Percentiles rank a stretch among this genome's conserved stretches.
phyloP scores from a whole-genome alignment of 2,329 filamentous ascomycete genomes.

The Trichoderma sp. region DNA sequence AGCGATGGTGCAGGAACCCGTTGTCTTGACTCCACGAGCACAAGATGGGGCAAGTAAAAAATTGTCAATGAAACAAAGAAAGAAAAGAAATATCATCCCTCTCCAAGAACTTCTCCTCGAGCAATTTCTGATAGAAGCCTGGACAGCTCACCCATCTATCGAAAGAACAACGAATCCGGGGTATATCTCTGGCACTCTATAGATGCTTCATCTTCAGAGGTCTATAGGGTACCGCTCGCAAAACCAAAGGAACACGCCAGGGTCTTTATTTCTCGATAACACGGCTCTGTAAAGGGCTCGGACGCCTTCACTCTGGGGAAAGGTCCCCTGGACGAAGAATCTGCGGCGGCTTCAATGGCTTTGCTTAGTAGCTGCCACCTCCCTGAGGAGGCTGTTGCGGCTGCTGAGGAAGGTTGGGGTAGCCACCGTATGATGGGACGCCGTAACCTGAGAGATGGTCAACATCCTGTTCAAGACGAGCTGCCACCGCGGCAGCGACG shows the following conservation, averaged over 20 bases:
- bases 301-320: neutral
- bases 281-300: conserved; percentile 19
- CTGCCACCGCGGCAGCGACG: neutral
- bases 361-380: conserved; percentile 33
- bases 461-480: neutral
- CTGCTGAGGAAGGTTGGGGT: conserved; percentile 39
- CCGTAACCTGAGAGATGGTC: conserved; percentile 40
- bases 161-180: conserved; percentile 32
- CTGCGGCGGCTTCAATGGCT: conserved; percentile 4
- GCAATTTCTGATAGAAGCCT: conserved; percentile 20
- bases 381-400: conserved; percentile 32
- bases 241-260: conserved; percentile 24
- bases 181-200: conserved; percentile 31
- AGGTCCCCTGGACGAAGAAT: conserved; percentile 8
- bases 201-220: conserved; percentile 26
- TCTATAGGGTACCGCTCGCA: conserved; percentile 21
- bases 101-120: conserved; percentile 22
- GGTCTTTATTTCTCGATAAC: conserved; percentile 24
- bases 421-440: conserved; percentile 47
- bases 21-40: conserved; percentile 21
- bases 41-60: conserved; percentile 27
- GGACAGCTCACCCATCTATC: conserved; percentile 29
- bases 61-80: conserved; percentile 21
- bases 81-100: conserved; percentile 26
- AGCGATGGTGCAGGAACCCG: conserved; percentile 26